Conservation (phyloP, 345 rosid genomes). For the Brassica incana region DNA sequence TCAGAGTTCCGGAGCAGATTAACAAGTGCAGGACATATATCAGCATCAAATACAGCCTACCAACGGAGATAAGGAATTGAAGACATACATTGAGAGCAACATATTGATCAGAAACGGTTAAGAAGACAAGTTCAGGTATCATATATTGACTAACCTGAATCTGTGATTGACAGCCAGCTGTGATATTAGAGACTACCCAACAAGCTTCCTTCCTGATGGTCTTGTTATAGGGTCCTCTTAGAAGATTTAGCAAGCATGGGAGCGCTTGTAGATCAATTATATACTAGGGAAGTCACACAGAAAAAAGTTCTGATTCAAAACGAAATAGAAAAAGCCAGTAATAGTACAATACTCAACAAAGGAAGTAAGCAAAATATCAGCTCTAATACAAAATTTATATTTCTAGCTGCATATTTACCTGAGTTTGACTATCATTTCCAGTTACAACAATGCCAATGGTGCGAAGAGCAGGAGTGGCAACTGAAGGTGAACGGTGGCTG, state of each 20-base stretch:
- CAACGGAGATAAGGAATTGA: constrained; percentile 16
- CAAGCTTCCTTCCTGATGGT: constrained; percentile 47
- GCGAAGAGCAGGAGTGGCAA: constrained; percentile 42
- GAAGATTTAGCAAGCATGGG: constrained; percentile 40
- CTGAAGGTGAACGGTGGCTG: constrained; percentile 38
- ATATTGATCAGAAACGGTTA: not conserved
- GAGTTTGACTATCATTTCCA: constrained; percentile 42
- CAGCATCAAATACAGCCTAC: constrained; percentile 54
- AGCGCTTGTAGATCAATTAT: constrained; percentile 43
- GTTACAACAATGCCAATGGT: constrained; percentile 41
- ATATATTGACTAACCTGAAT: constrained; percentile 35
- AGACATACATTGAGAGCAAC: not conserved
- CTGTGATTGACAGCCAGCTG: constrained; percentile 50
- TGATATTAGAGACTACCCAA: constrained; percentile 43
- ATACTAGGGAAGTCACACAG: constrained; percentile 26
- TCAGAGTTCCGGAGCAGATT: constrained; percentile 56
- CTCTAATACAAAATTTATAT: not conserved
- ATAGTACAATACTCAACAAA: not conserved
- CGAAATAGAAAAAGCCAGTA: not conserved
- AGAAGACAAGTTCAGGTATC: constrained; percentile 5
- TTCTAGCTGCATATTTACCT: constrained; percentile 22
- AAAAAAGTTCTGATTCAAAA: constrained; percentile 5
- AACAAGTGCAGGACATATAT: constrained; percentile 47
- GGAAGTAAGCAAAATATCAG: not conserved
- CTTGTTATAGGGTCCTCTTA: constrained; percentile 31